phyloP scores from a whole-genome alignment of 352 stramenopile species.

The Globisporangium paddicum region DNA sequence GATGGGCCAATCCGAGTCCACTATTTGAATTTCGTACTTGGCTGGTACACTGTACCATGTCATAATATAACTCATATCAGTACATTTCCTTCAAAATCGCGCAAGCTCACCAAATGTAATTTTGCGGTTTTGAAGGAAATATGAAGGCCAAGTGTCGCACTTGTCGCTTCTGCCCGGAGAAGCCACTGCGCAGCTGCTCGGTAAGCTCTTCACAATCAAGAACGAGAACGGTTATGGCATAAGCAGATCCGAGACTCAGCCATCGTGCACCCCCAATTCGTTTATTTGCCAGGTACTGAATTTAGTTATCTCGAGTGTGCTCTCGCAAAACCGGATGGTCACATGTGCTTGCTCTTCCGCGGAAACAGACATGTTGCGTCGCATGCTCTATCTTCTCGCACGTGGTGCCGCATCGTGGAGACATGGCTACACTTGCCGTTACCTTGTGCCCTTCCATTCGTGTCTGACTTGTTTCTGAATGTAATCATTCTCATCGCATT shows the following conservation, averaged over 20 bases:
- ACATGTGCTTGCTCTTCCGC: not conserved
- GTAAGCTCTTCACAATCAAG: no score
- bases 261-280: no score
- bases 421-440: conserved; percentile 2
- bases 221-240: no score
- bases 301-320: not conserved
- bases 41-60: not conserved
- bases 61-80: not conserved
- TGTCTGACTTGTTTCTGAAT: not conserved
- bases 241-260: no score
- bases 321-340: not conserved
- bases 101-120: no score
- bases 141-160: not conserved
- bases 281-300: not conserved
- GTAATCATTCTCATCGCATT: no score
- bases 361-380: not conserved
- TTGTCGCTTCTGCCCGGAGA: not conserved
- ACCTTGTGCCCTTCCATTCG: not conserved
- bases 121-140: no score
- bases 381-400: not conserved
- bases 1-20: not conserved
- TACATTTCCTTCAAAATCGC: no score
- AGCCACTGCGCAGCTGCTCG: not conserved
- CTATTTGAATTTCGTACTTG: not conserved
- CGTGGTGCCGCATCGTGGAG: not conserved